Base-by-base conservation (phyloP, 106 monocot species). In the Allium sativum region DNA sequence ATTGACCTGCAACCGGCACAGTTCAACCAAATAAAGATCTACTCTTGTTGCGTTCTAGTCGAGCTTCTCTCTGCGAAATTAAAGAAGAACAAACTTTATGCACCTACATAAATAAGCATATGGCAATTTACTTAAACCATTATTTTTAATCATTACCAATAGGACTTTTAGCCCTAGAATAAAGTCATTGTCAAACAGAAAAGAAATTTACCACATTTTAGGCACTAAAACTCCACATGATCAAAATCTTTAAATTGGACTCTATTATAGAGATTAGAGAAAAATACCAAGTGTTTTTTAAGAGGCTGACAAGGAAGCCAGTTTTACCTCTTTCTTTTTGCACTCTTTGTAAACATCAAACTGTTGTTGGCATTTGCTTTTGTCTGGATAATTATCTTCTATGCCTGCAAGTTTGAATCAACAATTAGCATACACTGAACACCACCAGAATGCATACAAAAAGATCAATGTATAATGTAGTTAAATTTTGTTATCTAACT, bases 321-420 rank as follows among this genome's bases (percentile, higher is more conserved):
- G 48, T 12, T 50, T 47, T 44, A 90, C 96, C 96, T 96, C 96
- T 74, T 80, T 96, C 78, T 96, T 91, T 68, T 81, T 96, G 71
- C 96, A 96, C 64, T 91, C 90, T 76, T 91, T 96, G 61, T 96
- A 96, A 59, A 82, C 69, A 69, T 91, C 87, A 87, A 96, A 96
- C 58, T 87, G 75, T 52, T 87, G 67, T 54, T 87, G 96, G 51
- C 96, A 96, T 74, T 87, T 91, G 75, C 76, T 84, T 65, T 91
- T 96, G 47, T 91, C 82, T 16, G 76, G 68, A 31, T 31, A 31
- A 64, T 90, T 77, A 60, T 67, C 60, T 78, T 89, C 87, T 53
- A 96, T 45, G 65, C 95, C 90, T 90, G 74, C 50, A 77, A 59
- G 48, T 53, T 59, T 40, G 20, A 10, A 8, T 18, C 43, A 52